Evolutionary conservation across 129 eudicot genomes (phyloP), one percentile per base, ranked within the genome.

Genomic region (Flaveria trinervia): DNA sequence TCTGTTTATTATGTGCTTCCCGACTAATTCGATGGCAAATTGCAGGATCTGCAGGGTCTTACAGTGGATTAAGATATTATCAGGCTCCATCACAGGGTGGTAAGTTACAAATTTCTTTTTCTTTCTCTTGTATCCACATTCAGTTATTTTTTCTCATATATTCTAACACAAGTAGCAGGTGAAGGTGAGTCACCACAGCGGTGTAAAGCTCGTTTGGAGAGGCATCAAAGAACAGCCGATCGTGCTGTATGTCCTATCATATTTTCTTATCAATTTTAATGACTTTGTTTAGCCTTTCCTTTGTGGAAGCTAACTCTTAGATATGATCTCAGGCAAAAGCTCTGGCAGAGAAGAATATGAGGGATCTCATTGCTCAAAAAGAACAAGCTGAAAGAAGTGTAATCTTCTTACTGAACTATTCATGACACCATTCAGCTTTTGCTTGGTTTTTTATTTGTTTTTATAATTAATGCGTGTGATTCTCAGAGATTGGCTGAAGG

Each of bases 181-280:
- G 96, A 92, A 77, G 83, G 84, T 80, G 99, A 95, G 81, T 90
- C 99, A 71, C 94, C 95, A 79, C 96, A 95, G 85, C 85, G 99
- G 77, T 86, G 92, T 81, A 92, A 92, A 86, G 99, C 99, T 77
- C 91, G 97, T 71, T 74, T 95, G 57, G 99, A 95, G 83, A 92
- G 99, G 78, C 88, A 95, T 81, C 97, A 83, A 18, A 84, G 99
- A 84, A 95, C 99, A 51, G 96, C 96, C 61, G 99, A 95, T 77
- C 97, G 99, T 67, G 96, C 96, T 22, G 99, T 95, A 87, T 62
- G 93, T 84, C 48, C 13, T 75, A 36, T 70, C 78, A 52, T n/a
- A 74, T 71, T 18, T 30, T 50, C 1, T 33, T 39, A 46, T 64
- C 25, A 17, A 23, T 80, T 77, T n/a, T 54, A n/a, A 16, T 43